Base-by-base conservation (phyloP, 176 grass and related monocot genomes). In the Musa troglodytarum region DNA sequence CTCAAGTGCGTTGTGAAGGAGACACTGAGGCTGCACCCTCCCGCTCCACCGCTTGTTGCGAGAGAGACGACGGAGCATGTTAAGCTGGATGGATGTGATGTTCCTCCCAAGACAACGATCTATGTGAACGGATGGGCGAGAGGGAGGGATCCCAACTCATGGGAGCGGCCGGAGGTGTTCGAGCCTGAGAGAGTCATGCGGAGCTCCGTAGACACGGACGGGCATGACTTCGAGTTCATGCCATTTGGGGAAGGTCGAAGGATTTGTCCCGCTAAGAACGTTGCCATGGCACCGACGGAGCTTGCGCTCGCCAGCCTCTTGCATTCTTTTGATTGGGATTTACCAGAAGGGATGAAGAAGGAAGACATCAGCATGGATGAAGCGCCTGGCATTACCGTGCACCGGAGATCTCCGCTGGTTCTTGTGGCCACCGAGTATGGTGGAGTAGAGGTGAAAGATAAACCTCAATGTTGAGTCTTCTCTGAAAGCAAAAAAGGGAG, bases 331-430 rank as follows among this genome's bases (percentile, higher is more conserved):
- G 58, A 81, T 24, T 85, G 83, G 78, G 52, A 28, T 15, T 65
- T 85, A 17, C 83, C 74, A 0, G 8, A 50, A 0, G 74, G 78
- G n/a, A 14, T 77, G 83, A 65, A 0, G n/a, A 50, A 13, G 13
- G 29, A 85, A 43, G 74, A 81, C 69, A 49, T 85, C 25, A 76
- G 68, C 59, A 65, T 81, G 78, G 78, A 77, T 26, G 78, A 63
- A 19, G 53, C 28, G 4, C 55, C 55, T 1, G 74, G 78, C 14
- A 55, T 76, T 14, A 26, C 79, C 2, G 66, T 76, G 0, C 61
- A 58, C 49, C 70, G 54, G 77, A 85, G 63, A 8, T 69, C 54
- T 54, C 54, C 78, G 2, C 73, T 85, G 0, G 64, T 53, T 56
- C 78, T 85, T 66, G 50, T 85, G 67, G 65, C 73, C 52, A 68